phyloP scores from a whole-genome alignment of 2,329 filamentous ascomycete genomes.

The Penicillium psychrosexuale region DNA sequence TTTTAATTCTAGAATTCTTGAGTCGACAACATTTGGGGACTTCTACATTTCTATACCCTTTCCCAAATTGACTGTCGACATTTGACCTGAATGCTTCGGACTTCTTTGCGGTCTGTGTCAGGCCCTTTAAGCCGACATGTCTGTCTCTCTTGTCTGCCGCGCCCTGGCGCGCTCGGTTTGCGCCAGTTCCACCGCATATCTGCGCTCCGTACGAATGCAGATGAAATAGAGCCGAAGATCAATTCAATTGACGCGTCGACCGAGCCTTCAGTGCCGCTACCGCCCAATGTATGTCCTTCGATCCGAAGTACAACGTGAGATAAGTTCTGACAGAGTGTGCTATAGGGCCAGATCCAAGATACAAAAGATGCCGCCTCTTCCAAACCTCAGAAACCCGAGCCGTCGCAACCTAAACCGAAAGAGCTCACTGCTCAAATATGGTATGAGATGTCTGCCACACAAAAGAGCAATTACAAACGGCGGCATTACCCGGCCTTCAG shows the following conservation, averaged over 20 bases:
- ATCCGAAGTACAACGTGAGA: background rate
- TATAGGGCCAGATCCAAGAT: background rate
- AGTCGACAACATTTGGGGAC: background rate
- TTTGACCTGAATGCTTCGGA: conserved; percentile 37
- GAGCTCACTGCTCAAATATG: background rate
- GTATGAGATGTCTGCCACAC: background rate
- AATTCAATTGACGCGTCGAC: background rate
- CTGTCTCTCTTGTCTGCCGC: conserved; percentile 36
- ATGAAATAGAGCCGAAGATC: background rate
- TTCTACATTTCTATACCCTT: background rate
- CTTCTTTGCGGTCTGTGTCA: conserved; percentile 37
- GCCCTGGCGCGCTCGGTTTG: conserved; percentile 19
- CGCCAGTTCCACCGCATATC: conserved; percentile 28
- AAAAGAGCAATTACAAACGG: background rate
- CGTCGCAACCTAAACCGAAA: background rate
- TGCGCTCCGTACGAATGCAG: conserved; percentile 13
- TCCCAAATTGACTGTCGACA: background rate
- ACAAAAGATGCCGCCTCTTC: background rate
- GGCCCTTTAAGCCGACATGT: conserved; percentile 36
- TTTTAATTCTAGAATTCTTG: background rate
- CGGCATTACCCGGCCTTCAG: background rate
- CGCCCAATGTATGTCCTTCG: background rate
- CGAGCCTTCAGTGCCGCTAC: background rate
- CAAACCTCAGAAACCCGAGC: background rate
- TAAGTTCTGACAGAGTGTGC: background rate